A percentile compares a stretch with the other conserved stretches of the same genome.
phyloP scores from a whole-genome alignment of 2,329 filamentous ascomycete species.

The Neofusicoccum ribis region DNA sequence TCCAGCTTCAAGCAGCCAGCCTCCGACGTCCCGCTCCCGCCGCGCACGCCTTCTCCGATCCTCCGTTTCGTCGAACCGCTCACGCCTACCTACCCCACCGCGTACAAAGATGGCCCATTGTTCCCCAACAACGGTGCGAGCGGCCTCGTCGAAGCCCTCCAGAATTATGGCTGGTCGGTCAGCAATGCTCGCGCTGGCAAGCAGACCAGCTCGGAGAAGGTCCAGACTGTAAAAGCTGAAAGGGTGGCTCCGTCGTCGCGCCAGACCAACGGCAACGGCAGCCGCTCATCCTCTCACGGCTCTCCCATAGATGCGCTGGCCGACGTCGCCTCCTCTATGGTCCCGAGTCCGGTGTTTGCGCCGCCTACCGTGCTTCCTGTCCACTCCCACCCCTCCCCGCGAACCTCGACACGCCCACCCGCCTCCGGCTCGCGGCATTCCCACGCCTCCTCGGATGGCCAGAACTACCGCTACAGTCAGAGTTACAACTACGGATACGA shows the following conservation, averaged over 20 bases:
- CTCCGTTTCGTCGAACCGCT: slow-evolving; percentile 35
- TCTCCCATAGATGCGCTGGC: slow-evolving; percentile 48
- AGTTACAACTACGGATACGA: slow-evolving; percentile 9
- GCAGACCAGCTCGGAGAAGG: background rate
- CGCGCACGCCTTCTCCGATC: slow-evolving; percentile 35
- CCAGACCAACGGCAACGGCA: slow-evolving; percentile 21
- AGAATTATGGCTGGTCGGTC: slow-evolving; percentile 2
- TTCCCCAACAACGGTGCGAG: background rate
- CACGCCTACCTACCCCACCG: slow-evolving; percentile 28
- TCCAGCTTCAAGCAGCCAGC: slow-evolving; percentile 17
- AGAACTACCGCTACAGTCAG: slow-evolving; percentile 14
- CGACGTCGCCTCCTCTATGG: slow-evolving; percentile 42
- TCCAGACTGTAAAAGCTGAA: slow-evolving; percentile 10
- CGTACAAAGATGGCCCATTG: slow-evolving; percentile 21
- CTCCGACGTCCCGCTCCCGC: slow-evolving; percentile 18
- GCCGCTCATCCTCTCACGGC: slow-evolving; percentile 25
- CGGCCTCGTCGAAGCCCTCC: slow-evolving; percentile 8
- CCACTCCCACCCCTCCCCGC: slow-evolving; percentile 10
- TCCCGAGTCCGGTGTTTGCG: slow-evolving; percentile 35
- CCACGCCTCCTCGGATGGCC: slow-evolving; percentile 40
- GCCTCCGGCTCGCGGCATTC: slow-evolving; percentile 6
- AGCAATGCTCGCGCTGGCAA: slow-evolving; percentile 5
- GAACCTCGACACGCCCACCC: slow-evolving; percentile 2
- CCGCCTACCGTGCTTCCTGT: slow-evolving; percentile 28
- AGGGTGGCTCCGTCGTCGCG: slow-evolving; percentile 8